phyloP scores from a whole-genome alignment of 2,329 filamentous ascomycete species.

The Paramyrothecium sp. region DNA sequence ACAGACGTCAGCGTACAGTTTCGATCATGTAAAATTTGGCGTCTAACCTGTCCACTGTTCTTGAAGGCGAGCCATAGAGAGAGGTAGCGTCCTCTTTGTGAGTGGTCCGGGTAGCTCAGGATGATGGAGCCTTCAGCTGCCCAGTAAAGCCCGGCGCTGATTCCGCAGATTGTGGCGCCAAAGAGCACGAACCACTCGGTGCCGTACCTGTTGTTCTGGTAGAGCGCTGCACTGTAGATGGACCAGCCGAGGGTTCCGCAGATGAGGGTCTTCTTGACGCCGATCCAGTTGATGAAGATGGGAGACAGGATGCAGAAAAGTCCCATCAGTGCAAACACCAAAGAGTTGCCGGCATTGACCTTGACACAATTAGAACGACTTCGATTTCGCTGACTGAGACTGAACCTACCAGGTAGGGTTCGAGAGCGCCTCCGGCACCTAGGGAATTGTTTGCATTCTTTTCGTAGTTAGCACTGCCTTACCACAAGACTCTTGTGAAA shows the following conservation, averaged over 20 bases:
- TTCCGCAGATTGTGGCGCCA: conserved; percentile 35
- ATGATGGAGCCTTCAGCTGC: conserved; percentile 15
- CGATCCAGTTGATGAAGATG: conserved; percentile 16
- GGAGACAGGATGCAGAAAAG: conserved; percentile 32
- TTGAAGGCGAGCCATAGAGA: neutral
- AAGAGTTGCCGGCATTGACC: conserved; percentile 5
- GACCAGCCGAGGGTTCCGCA: conserved; percentile 44
- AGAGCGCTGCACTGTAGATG: conserved; percentile 42
- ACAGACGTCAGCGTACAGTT: neutral
- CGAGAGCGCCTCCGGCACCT: conserved; percentile 9
- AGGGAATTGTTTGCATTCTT: conserved; percentile 10
- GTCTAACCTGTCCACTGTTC: conserved; percentile 32
- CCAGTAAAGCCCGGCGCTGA: conserved; percentile 31
- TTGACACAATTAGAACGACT: neutral
- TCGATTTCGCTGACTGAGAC: neutral
- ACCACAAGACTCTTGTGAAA: neutral
- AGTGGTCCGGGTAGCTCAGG: conserved; percentile 19
- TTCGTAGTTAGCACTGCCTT: neutral
- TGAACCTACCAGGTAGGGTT: conserved; percentile 7
- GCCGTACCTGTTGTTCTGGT: conserved; percentile 46
- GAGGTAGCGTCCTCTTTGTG: conserved; percentile 2
- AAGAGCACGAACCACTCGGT: conserved; percentile 36
- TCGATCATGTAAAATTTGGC: neutral
- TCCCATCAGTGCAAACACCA: conserved; percentile 32
- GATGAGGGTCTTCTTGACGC: conserved; percentile 30